Conservation (phyloP, 1,284 basidiomycete genomes). For the Apiotrichum porosum region DNA sequence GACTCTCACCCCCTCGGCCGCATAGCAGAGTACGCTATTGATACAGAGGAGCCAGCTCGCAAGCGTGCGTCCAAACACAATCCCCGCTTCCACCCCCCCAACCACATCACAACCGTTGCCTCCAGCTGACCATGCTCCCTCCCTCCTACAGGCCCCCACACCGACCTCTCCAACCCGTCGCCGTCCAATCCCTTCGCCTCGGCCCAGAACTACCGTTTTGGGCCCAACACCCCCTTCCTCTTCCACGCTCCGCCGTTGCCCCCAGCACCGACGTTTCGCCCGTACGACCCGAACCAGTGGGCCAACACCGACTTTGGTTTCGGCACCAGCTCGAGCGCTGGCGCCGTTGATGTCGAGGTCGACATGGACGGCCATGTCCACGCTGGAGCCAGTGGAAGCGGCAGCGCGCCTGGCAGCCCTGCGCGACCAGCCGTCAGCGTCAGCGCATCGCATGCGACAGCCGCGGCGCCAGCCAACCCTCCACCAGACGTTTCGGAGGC, state of each 20-base stretch:
- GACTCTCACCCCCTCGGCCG: slow-evolving; percentile 20
- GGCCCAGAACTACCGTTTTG: slow-evolving; percentile 13
- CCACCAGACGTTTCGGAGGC: slow-evolving; percentile 14
- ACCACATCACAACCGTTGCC: no score
- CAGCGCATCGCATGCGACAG: background rate
- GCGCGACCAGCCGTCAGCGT: slow-evolving; percentile 2
- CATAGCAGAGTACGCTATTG: slow-evolving; percentile 27
- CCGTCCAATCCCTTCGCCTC: slow-evolving; percentile 6
- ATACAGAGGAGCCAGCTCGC: slow-evolving; percentile 38
- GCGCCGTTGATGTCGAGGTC: slow-evolving; percentile 24
- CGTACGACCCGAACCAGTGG: slow-evolving; percentile 39
- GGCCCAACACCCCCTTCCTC: slow-evolving; percentile 30
- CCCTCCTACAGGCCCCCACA: slow-evolving; percentile 35
- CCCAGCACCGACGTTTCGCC: slow-evolving; percentile 14
- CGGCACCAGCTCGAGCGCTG: slow-evolving; percentile 1
- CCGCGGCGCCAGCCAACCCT: no score
- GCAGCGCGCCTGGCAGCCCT: slow-evolving; percentile 19
- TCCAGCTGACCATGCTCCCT: no score
- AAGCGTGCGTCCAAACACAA: slow-evolving; percentile 34
- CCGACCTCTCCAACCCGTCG: slow-evolving; percentile 21
- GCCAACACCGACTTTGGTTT: slow-evolving; percentile 26
- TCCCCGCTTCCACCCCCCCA: background rate
- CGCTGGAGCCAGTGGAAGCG: no score
- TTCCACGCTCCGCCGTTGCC: slow-evolving; percentile 25
- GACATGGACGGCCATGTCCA: slow-evolving; percentile 22